phyloP scores from a whole-genome alignment of 306 rosid genomes.

The Gastrolobium bilobum region DNA sequence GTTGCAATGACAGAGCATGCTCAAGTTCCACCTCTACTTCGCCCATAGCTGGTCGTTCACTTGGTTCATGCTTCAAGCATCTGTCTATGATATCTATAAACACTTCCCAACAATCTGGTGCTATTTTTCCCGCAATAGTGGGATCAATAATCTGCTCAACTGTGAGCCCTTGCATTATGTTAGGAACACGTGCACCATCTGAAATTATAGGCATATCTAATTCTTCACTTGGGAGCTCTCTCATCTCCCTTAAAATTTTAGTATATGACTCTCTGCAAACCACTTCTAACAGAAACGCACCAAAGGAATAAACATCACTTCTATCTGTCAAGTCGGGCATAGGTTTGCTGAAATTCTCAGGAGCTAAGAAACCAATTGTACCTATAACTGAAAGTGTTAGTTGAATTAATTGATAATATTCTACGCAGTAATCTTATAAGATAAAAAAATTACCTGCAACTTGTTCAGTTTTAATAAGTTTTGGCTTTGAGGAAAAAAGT shows the following conservation, averaged over 20 bases:
- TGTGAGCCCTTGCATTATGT: neutral
- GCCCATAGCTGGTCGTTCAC: conserved; percentile 49
- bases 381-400: neutral
- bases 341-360: too few relatives aligned
- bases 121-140: conserved; percentile 44
- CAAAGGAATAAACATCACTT: conserved; percentile 16
- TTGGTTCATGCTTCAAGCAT: neutral
- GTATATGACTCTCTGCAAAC: neutral
- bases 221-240: neutral
- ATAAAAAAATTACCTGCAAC: neutral
- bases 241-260: neutral
- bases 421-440: neutral
- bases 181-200: too few relatives aligned
- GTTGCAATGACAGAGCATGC: conserved; percentile 29
- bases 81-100: conserved; percentile 28
- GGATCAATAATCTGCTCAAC: conserved; percentile 28
- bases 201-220: too few relatives aligned
- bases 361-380: accelerated
- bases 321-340: too few relatives aligned
- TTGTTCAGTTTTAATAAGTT: neutral
- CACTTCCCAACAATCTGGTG: conserved; percentile 37
- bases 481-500: neutral
- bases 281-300: neutral
- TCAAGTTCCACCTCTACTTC: conserved; percentile 56
- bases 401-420: neutral